Conservation (phyloP, 169 alveolate genomes). For the Sarcocystis neurona region DNA sequence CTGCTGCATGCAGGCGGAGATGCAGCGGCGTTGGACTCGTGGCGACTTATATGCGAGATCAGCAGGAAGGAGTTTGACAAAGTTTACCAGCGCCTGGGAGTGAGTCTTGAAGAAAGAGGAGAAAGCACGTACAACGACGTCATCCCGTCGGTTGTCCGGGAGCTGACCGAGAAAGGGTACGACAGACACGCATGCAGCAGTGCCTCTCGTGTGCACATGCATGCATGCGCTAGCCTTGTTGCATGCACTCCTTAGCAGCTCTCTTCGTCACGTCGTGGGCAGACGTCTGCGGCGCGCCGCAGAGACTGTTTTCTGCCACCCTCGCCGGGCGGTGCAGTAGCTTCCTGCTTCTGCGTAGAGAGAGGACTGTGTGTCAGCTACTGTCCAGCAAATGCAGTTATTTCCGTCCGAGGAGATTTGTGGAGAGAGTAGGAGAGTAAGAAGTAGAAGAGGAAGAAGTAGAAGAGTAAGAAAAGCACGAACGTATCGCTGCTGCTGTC, state of each 20-base stretch:
- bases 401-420: too few relatives aligned
- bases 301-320: not conserved
- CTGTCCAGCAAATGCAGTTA: too few relatives aligned
- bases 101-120: conserved; percentile 86
- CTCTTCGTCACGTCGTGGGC: too few relatives aligned
- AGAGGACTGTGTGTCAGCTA: too few relatives aligned
- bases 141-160: conserved; percentile 80
- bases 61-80: conserved; percentile 80
- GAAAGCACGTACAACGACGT: conserved; percentile 91
- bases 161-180: conserved; percentile 76
- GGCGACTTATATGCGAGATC: conserved; percentile 88
- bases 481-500: too few relatives aligned
- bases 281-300: too few relatives aligned
- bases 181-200: conserved; percentile 53
- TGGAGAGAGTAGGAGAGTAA: too few relatives aligned
- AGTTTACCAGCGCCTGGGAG: conserved; percentile 86
- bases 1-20: conserved; percentile 66
- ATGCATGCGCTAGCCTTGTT: not conserved
- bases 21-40: conserved; percentile 74
- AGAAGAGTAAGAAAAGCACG: too few relatives aligned
- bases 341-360: too few relatives aligned
- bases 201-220: not conserved
- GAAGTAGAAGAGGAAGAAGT: too few relatives aligned
- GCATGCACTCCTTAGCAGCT: not conserved
- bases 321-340: too few relatives aligned